Base-by-base conservation (phyloP, 2,329 filamentous ascomycete genomes). In the Paraconiothyrium brasiliense region DNA sequence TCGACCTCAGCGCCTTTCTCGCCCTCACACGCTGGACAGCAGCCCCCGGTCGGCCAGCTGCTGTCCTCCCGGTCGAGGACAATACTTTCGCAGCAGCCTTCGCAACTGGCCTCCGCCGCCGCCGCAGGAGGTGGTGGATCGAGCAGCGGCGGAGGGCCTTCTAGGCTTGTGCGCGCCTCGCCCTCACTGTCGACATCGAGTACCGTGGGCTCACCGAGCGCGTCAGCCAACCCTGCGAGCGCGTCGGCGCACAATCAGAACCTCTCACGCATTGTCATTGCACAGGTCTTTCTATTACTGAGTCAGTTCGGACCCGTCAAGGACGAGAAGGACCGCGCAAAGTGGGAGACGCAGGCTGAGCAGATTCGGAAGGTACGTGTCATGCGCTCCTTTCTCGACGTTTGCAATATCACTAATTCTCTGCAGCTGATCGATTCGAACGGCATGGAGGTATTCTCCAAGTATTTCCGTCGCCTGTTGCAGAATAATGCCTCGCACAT, bases 401-500 rank as follows among this genome's bases (percentile, higher is more conserved):
- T 51, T 2, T 13, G 20, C 10, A 54, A 56, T 52, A 30, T 48
- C 65, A 60, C 71, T 77, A 59, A 77, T 62, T 35, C 41, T 32
- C 44, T 24, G 13, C 67, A 97, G 92, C 89, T 98, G 79, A 91
- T 98, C 83, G 90, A 97, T 88, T 94, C 94, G 75, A 90, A 97
- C 93, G 94, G 94, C 77, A 99, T 99, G 94, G 96, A 99, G 86
- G 93, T 97, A 77, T 97, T 94, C 79, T 90, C 92, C 63, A 96
- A 94, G 84, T 97, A 95, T 81, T 97, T 99, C 81, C 90, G 93
- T 80, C 92, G 94, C 81, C 86, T 98, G 78, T 88, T 99, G 76
- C 91, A 91, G 80, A 90, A 90, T 82, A 97, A 97, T 88, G 93
- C 94, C 73, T 84, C 90, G 66, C 90, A 95, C 75, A 95, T 99